These are phyloP conservation scores for Lachancea dasiensis DNA, from an alignment of 805 yeast species.

Conservation along the genomic window DNA sequence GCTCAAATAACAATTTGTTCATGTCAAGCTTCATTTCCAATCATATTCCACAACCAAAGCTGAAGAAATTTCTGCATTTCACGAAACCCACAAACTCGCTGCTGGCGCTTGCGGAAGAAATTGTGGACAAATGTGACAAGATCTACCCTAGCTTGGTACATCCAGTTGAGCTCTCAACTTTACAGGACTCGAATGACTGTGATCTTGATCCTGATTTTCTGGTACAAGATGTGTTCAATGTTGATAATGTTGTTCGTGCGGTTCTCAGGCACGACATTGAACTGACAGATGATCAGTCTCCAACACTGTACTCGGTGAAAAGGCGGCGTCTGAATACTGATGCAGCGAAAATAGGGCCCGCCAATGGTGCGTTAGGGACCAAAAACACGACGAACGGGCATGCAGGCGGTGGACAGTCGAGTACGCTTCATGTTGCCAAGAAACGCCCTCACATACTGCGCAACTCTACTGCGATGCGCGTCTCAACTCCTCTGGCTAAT, in stretches of 20 bases:
- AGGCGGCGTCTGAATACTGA: conserved; percentile 21
- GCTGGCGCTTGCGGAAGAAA: conserved; percentile 45
- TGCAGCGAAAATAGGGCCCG: not conserved
- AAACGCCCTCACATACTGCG: conserved; percentile 12
- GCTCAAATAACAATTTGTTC: conserved; percentile 10
- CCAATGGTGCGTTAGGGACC: conserved; percentile 8
- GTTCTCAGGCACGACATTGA: conserved; percentile 33
- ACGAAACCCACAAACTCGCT: conserved; percentile 45
- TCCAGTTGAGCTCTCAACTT: conserved; percentile 46
- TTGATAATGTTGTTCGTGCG: conserved; percentile 42
- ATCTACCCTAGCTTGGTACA: conserved; percentile 57
- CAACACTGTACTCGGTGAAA: conserved; percentile 23
- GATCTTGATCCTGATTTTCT: conserved; percentile 75
- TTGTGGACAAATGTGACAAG: conserved; percentile 49
- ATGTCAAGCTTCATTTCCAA: conserved; percentile 16
- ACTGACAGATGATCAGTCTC: conserved; percentile 13
- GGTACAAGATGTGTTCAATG: conserved; percentile 58
- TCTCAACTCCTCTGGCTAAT: conserved; percentile 37
- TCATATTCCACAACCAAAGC: conserved; percentile 25
- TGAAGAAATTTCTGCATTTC: conserved; percentile 58
- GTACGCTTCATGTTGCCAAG: conserved; percentile 10
- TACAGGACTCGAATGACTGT: conserved; percentile 63
- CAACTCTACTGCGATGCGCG: conserved; percentile 22
- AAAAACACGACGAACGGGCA: too few species aligned
- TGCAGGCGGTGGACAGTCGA: too few species aligned